These are phyloP conservation scores for Metarhizium album DNA, from an alignment of 2,329 filamentous ascomycete genomes.

Conservation along the genomic window DNA sequence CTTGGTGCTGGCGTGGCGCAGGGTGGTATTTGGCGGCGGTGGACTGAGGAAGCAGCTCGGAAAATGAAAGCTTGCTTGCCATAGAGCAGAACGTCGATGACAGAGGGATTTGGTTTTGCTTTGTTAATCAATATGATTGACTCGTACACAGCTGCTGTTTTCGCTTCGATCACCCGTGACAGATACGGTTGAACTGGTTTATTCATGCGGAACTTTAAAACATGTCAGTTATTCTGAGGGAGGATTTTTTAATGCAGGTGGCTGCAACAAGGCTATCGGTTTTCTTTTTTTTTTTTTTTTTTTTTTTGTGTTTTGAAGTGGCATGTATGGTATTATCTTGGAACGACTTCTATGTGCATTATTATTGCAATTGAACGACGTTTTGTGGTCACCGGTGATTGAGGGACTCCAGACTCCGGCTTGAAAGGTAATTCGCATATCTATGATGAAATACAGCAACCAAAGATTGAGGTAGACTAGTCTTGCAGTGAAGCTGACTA, in stretches of 20 bases:
- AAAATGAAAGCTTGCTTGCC: background rate
- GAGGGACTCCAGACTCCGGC: too few relatives aligned
- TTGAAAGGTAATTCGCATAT: too few relatives aligned
- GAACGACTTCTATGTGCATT: background rate
- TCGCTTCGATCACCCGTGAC: background rate
- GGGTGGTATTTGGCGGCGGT: constrained; percentile 6
- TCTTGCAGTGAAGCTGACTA: too few relatives aligned
- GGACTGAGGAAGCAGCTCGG: background rate
- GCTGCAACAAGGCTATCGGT: background rate
- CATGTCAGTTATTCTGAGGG: background rate
- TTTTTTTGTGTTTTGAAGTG: background rate
- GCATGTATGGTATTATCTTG: background rate
- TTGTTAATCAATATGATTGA: background rate
- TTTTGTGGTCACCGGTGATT: too few relatives aligned
- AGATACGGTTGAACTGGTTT: background rate
- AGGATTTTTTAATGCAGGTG: background rate
- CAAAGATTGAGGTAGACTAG: too few relatives aligned
- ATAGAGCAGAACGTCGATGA: background rate
- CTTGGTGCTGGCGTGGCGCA: constrained; percentile 13
- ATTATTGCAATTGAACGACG: too few relatives aligned
- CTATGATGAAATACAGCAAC: too few relatives aligned
- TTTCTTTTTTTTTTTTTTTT: background rate
- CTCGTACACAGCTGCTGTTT: background rate
- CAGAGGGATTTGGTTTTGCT: background rate
- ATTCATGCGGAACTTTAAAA: background rate